These are phyloP conservation scores for Monosporozyma servazzii DNA, from an alignment of 805 yeast species.

Conservation along the genomic window DNA sequence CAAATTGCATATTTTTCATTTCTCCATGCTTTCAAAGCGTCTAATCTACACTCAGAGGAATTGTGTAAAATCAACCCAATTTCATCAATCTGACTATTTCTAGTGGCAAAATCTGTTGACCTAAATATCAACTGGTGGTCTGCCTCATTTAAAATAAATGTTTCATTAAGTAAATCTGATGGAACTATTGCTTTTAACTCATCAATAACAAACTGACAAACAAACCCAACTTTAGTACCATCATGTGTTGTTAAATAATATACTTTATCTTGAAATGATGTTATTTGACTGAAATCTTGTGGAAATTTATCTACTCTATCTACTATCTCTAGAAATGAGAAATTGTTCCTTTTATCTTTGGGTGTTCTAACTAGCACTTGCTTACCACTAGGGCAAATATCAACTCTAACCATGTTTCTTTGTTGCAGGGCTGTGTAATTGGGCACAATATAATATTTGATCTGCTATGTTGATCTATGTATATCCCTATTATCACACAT, in stretches of 20 bases:
- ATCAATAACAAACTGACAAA: slow-evolving; percentile 29
- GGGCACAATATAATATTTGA: neutral
- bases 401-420: slow-evolving; percentile 17
- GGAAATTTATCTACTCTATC: slow-evolving; percentile 26
- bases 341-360: slow-evolving; percentile 13
- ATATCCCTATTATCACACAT: neutral
- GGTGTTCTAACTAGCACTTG: slow-evolving; percentile 20
- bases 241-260: slow-evolving; percentile 33
- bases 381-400: slow-evolving; percentile 4
- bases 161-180: slow-evolving; percentile 6
- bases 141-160: slow-evolving; percentile 26
- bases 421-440: neutral
- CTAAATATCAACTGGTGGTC: slow-evolving; percentile 25
- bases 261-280: slow-evolving; percentile 20
- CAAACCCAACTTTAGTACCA: slow-evolving; percentile 31
- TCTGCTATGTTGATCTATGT: neutral
- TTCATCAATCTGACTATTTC: slow-evolving; percentile 33
- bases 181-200: slow-evolving; percentile 22
- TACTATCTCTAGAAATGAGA: slow-evolving; percentile 21
- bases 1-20: slow-evolving; percentile 72
- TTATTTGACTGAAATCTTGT: slow-evolving; percentile 10
- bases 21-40: slow-evolving; percentile 66
- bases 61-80: slow-evolving; percentile 38
- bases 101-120: slow-evolving; percentile 25
- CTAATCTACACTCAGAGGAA: slow-evolving; percentile 13